phyloP scores from a whole-genome alignment of 225 moss, liverwort and hornwort species.

The Lunularia cruciata region DNA sequence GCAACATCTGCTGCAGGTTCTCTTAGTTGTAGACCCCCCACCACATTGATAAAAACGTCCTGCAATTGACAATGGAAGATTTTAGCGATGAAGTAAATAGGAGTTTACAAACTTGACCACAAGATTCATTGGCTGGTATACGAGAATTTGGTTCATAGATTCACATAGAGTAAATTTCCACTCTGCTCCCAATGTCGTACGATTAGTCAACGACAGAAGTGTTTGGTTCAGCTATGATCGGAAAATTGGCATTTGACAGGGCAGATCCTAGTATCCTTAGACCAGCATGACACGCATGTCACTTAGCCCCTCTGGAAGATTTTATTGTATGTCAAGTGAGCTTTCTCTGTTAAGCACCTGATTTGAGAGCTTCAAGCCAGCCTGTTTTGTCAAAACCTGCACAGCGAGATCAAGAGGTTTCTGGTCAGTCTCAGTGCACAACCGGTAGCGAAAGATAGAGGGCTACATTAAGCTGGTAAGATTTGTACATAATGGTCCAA shows the following conservation, averaged over 20 bases:
- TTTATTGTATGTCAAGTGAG: too few relatives aligned
- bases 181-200: not conserved
- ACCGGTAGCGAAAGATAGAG: too few relatives aligned
- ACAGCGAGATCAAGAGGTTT: too few relatives aligned
- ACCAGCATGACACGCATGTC: too few relatives aligned
- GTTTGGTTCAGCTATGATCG: too few relatives aligned
- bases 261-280: too few relatives aligned
- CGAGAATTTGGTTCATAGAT: not conserved
- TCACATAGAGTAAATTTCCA: not conserved
- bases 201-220: not conserved
- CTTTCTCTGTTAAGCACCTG: conserved; percentile 69
- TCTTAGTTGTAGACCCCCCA: conserved; percentile 86
- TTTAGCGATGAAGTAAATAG: not conserved
- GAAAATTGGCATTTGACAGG: too few relatives aligned
- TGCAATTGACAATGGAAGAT: conserved; percentile 21
- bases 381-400: conserved; percentile 96
- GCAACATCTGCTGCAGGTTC: conserved; percentile 98
- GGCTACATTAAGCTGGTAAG: too few relatives aligned
- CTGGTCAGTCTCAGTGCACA: too few relatives aligned
- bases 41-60: conserved; percentile 97
- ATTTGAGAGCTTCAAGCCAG: conserved; percentile 88
- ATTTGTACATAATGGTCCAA: too few relatives aligned
- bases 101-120: not conserved
- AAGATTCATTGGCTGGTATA: not conserved
- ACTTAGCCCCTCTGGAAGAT: too few relatives aligned